Conservation (phyloP, 225 moss, liverwort and hornwort genomes). For the Asterella californica region DNA sequence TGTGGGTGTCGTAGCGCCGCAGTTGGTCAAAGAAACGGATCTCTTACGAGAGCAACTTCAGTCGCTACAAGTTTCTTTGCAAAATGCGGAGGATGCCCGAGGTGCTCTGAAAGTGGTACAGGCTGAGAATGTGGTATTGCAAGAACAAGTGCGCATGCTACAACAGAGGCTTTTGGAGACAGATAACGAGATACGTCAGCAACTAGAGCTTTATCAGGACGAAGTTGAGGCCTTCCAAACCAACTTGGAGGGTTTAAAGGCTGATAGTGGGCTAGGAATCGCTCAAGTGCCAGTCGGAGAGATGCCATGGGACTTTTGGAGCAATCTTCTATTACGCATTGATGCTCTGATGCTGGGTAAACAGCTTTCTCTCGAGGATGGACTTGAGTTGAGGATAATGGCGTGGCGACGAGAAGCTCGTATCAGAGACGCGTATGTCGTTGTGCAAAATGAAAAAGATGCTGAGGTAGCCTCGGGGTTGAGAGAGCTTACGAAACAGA, state of each 20-base stretch:
- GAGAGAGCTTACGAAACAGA: constrained; percentile 65
- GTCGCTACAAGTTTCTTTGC: constrained; percentile 45
- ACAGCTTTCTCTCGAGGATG: constrained; percentile 73
- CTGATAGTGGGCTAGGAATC: constrained; percentile 45
- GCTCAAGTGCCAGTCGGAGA: constrained; percentile 71
- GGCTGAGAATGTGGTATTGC: constrained; percentile 57
- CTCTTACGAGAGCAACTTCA: constrained; percentile 32
- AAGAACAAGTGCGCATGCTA: constrained; percentile 55
- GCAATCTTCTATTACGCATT: constrained; percentile 67
- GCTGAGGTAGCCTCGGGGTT: constrained; percentile 59
- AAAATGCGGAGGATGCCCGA: constrained; percentile 53
- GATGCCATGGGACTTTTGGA: constrained; percentile 95
- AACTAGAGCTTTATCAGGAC: constrained; percentile 56
- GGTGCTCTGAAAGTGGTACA: constrained; percentile 47
- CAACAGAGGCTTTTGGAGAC: constrained; percentile 66
- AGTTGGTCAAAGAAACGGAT: constrained; percentile 26
- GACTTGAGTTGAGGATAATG: constrained; percentile 79
- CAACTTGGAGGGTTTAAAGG: constrained; percentile 64
- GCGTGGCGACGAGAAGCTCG: constrained; percentile 81
- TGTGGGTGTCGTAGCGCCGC: constrained; percentile 10
- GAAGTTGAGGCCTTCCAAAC: constrained; percentile 80
- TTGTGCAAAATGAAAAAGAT: constrained; percentile 54
- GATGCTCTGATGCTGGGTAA: constrained; percentile 69
- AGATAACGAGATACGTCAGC: constrained; percentile 65
- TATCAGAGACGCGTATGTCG: constrained; percentile 67